Percentiles rank a stretch among this genome's conserved stretches.
These are phyloP conservation scores for Vaccinium corymbosum DNA, from an alignment of 148 eudicot species.

Conservation along the genomic window DNA sequence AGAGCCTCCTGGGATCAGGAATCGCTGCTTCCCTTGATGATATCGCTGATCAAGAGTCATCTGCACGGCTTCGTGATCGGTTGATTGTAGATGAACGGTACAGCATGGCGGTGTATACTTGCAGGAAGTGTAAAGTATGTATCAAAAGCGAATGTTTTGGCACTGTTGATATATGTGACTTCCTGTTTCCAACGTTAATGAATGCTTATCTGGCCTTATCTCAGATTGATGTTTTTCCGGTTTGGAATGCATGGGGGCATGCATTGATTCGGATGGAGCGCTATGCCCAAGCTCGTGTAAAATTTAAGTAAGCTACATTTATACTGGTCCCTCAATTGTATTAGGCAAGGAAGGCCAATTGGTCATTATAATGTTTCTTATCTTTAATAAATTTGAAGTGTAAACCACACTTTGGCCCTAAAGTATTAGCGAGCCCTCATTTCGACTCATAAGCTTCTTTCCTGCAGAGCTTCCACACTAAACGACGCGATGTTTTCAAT, in stretches of 20 bases:
- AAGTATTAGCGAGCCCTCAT: not conserved
- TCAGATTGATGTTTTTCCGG: conserved; percentile 94
- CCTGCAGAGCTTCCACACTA: not conserved
- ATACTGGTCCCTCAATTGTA: not conserved
- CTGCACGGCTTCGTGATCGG: conserved; percentile 86
- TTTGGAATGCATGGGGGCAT: conserved; percentile 99
- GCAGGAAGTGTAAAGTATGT: conserved; percentile 92
- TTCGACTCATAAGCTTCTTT: not conserved
- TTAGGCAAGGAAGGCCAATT: not conserved
- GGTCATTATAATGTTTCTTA: not conserved
- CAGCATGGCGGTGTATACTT: conserved; percentile 98
- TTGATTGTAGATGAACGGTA: conserved; percentile 79
- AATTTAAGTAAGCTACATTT: conserved; percentile 69
- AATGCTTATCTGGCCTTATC: conserved; percentile 19
- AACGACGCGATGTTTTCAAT: not conserved
- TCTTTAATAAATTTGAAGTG: not conserved
- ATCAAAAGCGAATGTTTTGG: not conserved
- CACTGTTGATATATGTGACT: not conserved
- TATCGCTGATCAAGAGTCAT: conserved; percentile 88
- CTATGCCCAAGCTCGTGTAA: conserved; percentile 98
- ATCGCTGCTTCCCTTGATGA: conserved; percentile 97
- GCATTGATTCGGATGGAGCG: conserved; percentile 97
- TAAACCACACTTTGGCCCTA: not conserved
- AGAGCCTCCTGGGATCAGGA: conserved; percentile 94
- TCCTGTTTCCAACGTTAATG: not conserved